phyloP scores from a whole-genome alignment of 2,329 filamentous ascomycete species.

The Westerdykella ornata region DNA sequence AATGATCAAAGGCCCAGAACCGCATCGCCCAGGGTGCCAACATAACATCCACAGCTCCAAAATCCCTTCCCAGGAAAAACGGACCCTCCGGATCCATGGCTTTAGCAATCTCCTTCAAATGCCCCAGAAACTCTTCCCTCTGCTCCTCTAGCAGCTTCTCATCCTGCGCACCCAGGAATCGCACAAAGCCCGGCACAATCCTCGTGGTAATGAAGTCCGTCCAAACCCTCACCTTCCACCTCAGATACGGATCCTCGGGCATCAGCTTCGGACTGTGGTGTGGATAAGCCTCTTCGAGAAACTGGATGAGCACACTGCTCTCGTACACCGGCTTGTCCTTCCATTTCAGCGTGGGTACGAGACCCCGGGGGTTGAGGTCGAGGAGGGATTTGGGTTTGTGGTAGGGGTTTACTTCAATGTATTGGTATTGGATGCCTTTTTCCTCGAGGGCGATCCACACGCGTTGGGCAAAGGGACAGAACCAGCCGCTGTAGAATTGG shows the following conservation, averaged over 20 bases:
- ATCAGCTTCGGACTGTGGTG: slow-evolving; percentile 48
- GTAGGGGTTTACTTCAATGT: slow-evolving; percentile 65
- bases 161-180: slow-evolving; percentile 43
- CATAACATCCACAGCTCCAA: slow-evolving; percentile 64
- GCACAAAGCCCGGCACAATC: slow-evolving; percentile 64
- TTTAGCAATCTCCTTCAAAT: slow-evolving; percentile 54
- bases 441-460: slow-evolving; percentile 67
- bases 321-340: slow-evolving; percentile 60
- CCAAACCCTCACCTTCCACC: slow-evolving; percentile 63
- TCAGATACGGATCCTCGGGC: slow-evolving; percentile 56
- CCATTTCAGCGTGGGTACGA: slow-evolving; percentile 63
- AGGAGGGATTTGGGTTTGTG: slow-evolving; percentile 63
- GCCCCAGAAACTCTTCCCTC: slow-evolving; percentile 51
- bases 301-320: slow-evolving; percentile 66
- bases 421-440: slow-evolving; percentile 67
- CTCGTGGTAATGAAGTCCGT: slow-evolving; percentile 63
- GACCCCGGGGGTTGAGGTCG: slow-evolving; percentile 64
- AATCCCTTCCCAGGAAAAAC: slow-evolving; percentile 59
- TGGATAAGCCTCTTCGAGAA: slow-evolving; percentile 64
- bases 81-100: slow-evolving; percentile 59
- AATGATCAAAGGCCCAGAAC: slow-evolving; percentile 68
- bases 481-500: slow-evolving; percentile 69
- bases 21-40: slow-evolving; percentile 67
- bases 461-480: slow-evolving; percentile 63
- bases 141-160: slow-evolving; percentile 43